These are phyloP conservation scores for Penicillium daleae DNA, from an alignment of 495 filamentous ascomycete species.

Conservation along the genomic window DNA sequence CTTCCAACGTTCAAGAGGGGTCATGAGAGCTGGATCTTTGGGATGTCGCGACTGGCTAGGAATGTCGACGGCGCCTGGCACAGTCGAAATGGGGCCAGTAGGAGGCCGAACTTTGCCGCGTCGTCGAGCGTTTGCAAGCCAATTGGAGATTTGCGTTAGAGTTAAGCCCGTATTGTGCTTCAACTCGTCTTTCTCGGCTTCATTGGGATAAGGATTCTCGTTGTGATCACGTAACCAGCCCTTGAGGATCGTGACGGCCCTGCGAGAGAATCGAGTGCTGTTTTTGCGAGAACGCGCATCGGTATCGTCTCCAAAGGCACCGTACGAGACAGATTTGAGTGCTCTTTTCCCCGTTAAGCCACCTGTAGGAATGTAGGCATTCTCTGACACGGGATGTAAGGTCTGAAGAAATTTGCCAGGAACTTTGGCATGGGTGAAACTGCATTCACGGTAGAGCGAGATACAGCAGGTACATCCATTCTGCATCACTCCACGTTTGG, in stretches of 20 bases:
- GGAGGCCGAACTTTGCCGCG: constrained; percentile 69
- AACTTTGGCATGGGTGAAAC: constrained; percentile 60
- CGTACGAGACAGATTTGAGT: constrained; percentile 46
- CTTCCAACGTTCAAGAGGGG: constrained; percentile 84
- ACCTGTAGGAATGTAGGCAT: constrained; percentile 42
- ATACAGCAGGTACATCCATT: constrained; percentile 78
- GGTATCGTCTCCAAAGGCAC: constrained; percentile 38
- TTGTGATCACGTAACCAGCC: constrained; percentile 76
- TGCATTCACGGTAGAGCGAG: constrained; percentile 74
- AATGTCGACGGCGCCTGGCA: constrained; percentile 70
- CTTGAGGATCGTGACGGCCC: constrained; percentile 74
- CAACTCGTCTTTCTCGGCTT: constrained; percentile 76
- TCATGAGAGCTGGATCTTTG: constrained; percentile 65
- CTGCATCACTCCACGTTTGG: constrained; percentile 67
- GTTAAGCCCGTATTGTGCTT: constrained; percentile 73
- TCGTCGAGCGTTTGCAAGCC: constrained; percentile 84
- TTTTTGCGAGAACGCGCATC: constrained; percentile 54
- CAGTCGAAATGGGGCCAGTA: constrained; percentile 60
- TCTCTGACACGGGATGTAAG: constrained; percentile 54
- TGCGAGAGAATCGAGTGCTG: constrained; percentile 69
- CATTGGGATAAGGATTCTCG: constrained; percentile 79
- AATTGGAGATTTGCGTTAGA: constrained; percentile 78
- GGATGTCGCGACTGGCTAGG: constrained; percentile 48
- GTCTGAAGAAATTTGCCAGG: constrained; percentile 54
- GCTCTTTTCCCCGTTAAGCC: constrained; percentile 44